phyloP scores from a whole-genome alignment of 23 red algal species.

The Agarophyton chilense region DNA sequence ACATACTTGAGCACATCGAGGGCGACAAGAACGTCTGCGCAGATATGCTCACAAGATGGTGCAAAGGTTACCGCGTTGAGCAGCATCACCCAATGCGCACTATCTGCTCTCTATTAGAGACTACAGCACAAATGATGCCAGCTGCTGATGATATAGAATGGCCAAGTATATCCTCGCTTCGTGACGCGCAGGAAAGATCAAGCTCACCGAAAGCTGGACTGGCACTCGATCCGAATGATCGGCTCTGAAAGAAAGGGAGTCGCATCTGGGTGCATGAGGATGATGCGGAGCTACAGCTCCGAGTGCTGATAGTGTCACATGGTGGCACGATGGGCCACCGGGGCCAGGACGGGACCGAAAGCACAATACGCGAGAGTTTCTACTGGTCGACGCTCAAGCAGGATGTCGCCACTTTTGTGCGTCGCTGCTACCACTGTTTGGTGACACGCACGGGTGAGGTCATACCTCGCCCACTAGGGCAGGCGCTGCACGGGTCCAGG shows the following conservation, averaged over 20 bases:
- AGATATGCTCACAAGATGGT: conserved; percentile 46
- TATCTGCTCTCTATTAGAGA: background rate
- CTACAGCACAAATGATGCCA: background rate
- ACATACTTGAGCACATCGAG: conserved; percentile 34
- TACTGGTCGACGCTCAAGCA: background rate
- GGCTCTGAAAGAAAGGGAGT: background rate
- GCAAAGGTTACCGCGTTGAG: background rate
- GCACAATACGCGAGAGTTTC: background rate
- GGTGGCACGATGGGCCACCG: conserved; percentile 25
- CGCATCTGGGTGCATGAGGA: conserved; percentile 17
- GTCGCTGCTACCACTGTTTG: conserved; percentile 2
- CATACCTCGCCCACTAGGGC: conserved; percentile 10
- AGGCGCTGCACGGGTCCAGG: conserved; percentile 10
- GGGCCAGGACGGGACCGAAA: conserved; percentile 30
- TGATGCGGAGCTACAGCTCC: conserved; percentile 9
- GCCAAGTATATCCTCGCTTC: background rate
- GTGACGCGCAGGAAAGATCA: background rate
- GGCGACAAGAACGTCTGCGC: conserved; percentile 16
- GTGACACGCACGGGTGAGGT: background rate
- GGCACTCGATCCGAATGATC: no score
- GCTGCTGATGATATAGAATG: background rate
- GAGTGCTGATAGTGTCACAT: background rate
- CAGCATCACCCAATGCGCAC: background rate
- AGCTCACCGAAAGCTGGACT: no score
- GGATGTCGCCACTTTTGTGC: conserved; percentile 21